Evolutionary conservation across 495 filamentous ascomycete genomes (phyloP).

Genomic region (Xylaria nigripes): DNA sequence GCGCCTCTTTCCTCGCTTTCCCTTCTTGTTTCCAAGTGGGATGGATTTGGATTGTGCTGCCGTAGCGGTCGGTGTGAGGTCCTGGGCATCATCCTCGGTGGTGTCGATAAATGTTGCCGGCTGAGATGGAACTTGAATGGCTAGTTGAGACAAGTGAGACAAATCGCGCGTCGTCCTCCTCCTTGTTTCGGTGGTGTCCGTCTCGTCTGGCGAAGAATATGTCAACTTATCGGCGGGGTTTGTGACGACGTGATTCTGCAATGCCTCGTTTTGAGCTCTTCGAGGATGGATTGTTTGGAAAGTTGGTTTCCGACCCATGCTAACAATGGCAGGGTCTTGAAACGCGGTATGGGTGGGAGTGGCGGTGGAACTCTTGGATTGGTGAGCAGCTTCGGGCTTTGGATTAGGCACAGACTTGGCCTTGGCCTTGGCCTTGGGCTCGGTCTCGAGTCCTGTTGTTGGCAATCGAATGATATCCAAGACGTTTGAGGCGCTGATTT

Average conservation of each 20-base stretch:
- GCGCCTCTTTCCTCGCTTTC: conserved; percentile 28
- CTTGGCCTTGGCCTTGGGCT: not conserved
- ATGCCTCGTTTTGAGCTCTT: conserved; percentile 31
- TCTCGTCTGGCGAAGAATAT: conserved; percentile 22
- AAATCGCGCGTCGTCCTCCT: not conserved
- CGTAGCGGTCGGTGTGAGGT: conserved; percentile 6
- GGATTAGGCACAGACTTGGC: not conserved
- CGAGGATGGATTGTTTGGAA: conserved; percentile 10
- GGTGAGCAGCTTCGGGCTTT: not conserved
- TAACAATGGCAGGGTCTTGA: conserved; percentile 49
- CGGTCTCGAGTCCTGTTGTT: conserved; percentile 33
- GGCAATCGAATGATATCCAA: conserved; percentile 36
- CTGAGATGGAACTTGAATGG: conserved; percentile 8
- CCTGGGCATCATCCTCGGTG: conserved; percentile 3
- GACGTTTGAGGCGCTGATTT: conserved; percentile 24
- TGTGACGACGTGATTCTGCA: conserved; percentile 20
- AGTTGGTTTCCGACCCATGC: conserved; percentile 29
- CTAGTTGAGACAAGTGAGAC: conserved; percentile 5
- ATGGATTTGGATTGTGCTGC: not conserved
- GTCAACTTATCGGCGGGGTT: conserved; percentile 18
- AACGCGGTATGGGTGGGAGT: conserved; percentile 24
- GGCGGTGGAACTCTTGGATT: not conserved
- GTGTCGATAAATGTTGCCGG: not conserved
- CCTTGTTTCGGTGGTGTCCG: conserved; percentile 9
- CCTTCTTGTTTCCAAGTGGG: conserved; percentile 23